Evolutionary conservation across 495 filamentous ascomycete genomes (phyloP).

Genomic region (Neurospora sp.): DNA sequence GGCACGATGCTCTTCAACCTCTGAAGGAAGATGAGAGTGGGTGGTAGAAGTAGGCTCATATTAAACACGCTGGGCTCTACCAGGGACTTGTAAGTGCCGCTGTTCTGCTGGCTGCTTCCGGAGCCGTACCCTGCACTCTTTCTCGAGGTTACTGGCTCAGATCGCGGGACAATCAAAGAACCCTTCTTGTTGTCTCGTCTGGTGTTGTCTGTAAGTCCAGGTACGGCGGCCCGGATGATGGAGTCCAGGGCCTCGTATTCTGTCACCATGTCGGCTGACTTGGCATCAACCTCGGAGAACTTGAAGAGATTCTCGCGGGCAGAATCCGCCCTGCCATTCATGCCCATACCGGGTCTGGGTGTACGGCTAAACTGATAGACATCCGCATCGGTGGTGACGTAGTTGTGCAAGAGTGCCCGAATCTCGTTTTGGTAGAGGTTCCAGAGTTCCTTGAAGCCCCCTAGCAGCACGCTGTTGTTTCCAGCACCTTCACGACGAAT

Average conservation of each 20-base stretch:
- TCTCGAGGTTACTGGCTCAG: conserved; percentile 21
- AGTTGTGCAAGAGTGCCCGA: conserved; percentile 87
- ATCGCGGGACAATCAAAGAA: conserved; percentile 22
- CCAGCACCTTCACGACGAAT: conserved; percentile 63
- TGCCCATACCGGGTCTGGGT: conserved; percentile 26
- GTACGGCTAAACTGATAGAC: conserved; percentile 44
- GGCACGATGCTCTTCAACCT: conserved; percentile 88
- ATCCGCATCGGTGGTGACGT: conserved; percentile 87
- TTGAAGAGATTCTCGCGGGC: conserved; percentile 83
- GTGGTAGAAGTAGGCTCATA: conserved; percentile 85
- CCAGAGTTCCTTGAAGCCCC: conserved; percentile 89
- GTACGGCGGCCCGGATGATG: conserved; percentile 84
- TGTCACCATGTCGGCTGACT: conserved; percentile 58
- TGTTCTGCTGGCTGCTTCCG: conserved; percentile 27
- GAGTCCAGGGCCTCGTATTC: conserved; percentile 86
- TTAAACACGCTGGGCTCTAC: conserved; percentile 97
- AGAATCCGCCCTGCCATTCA: conserved; percentile 45
- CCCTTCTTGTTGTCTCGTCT: conserved; percentile 42
- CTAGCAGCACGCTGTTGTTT: conserved; percentile 48
- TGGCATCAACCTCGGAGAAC: conserved; percentile 70
- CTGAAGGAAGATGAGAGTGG: conserved; percentile 87
- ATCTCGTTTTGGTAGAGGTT: conserved; percentile 71
- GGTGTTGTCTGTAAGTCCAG: conserved; percentile 78
- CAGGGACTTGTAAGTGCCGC: conserved; percentile 56
- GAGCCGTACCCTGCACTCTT: conserved; percentile 11